phyloP scores from a whole-genome alignment of 768 basidiomycete species.

The Neoboletus magnificus region DNA sequence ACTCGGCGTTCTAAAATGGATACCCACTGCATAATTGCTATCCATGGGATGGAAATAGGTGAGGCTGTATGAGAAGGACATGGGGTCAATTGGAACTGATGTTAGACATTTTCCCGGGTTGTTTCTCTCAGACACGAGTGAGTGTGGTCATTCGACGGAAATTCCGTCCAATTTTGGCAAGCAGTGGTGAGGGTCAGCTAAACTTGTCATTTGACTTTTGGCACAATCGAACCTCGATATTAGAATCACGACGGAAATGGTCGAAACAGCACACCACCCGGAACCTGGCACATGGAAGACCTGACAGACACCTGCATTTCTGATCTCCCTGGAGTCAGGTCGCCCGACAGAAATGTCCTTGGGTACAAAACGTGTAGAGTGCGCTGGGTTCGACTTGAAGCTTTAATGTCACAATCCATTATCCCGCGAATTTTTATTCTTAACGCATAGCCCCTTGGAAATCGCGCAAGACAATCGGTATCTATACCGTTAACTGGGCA shows the following conservation, averaged over 20 bases:
- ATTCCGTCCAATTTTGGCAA: constrained; percentile 1
- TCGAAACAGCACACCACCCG: neutral
- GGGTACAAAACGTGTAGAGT: neutral
- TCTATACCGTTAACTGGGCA: constrained; percentile 11
- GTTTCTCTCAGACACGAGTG: neutral
- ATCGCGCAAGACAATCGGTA: constrained; percentile 11
- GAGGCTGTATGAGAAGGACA: constrained; percentile 7
- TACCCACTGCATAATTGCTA: neutral
- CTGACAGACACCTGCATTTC: neutral
- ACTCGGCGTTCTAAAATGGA: neutral
- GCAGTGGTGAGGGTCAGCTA: neutral
- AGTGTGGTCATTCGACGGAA: neutral
- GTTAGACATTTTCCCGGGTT: neutral
- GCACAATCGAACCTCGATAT: neutral
- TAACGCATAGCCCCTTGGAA: neutral
- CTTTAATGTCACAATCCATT: neutral
- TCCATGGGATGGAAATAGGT: neutral
- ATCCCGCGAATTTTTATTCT: constrained; percentile 4
- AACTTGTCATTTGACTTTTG: neutral
- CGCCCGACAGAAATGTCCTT: neutral
- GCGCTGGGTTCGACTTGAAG: neutral
- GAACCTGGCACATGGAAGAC: neutral
- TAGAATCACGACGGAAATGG: neutral
- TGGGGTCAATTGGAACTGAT: neutral
- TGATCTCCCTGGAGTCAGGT: neutral